Evolutionary conservation across 441 rosid species (phyloP).

Genomic region (Omphalea diandra): DNA sequence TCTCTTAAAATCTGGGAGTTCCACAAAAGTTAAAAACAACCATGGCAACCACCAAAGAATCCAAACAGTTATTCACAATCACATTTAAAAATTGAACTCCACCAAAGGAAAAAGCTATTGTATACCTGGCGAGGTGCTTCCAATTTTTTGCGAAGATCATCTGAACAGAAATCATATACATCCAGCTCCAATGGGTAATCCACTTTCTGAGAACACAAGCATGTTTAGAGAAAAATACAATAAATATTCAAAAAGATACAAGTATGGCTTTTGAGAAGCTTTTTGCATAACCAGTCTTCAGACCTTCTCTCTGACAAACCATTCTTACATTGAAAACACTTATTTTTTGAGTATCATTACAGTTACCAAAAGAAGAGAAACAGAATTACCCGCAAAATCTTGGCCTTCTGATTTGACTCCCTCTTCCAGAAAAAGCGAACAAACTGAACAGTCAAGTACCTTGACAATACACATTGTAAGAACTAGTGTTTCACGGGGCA

Average conservation of each 20-base stretch:
- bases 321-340: neutral
- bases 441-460: conserved; percentile 96
- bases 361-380: conserved; percentile 6
- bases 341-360: neutral
- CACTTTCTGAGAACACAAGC: conserved; percentile 67
- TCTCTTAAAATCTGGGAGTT: conserved; percentile 67
- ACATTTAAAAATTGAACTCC: conserved; percentile 1
- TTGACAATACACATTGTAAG: conserved; percentile 21
- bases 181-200: conserved; percentile 96
- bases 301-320: neutral
- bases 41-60: conserved; percentile 6
- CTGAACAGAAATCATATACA: conserved; percentile 87
- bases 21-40: conserved; percentile 8
- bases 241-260: conserved; percentile 15
- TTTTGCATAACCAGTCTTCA: neutral
- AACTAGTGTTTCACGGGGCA: neutral
- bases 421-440: conserved; percentile 99
- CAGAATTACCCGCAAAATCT: conserved; percentile 75
- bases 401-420: conserved; percentile 97
- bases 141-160: conserved; percentile 69
- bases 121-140: conserved; percentile 91
- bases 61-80: neutral
- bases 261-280: neutral
- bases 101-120: conserved; percentile 12
- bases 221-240: neutral